Evolutionary conservation across 306 rosid genomes (phyloP).

Genomic region (Psophocarpus tetragonolobus): DNA sequence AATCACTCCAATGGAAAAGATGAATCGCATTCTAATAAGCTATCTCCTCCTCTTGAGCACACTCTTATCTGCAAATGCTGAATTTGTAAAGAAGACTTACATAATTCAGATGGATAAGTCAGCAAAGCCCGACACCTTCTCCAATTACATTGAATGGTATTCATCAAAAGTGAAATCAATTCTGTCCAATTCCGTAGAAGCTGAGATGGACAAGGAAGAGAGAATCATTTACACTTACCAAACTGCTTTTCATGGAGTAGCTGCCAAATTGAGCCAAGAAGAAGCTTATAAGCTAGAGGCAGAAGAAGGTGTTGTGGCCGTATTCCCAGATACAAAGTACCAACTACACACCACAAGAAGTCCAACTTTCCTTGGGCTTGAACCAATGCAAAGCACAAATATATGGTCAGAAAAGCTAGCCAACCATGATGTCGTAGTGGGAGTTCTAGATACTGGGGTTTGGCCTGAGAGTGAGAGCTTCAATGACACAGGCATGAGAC

Average conservation of each 20-base stretch:
- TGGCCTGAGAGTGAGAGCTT: slow-evolving; percentile 99
- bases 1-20: slow-evolving; percentile 39
- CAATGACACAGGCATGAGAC: slow-evolving; percentile 69
- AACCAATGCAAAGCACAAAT: slow-evolving; percentile 41
- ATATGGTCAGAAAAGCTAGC: slow-evolving; percentile 52
- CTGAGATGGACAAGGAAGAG: slow-evolving; percentile 36
- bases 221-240: slow-evolving; percentile 73
- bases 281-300: slow-evolving; percentile 58
- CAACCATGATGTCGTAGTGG: slow-evolving; percentile 79
- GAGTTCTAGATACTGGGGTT: slow-evolving; percentile 90
- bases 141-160: slow-evolving; percentile 72
- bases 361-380: slow-evolving; percentile 85
- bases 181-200: slow-evolving; percentile 34
- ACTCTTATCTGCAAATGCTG: slow-evolving; percentile 42
- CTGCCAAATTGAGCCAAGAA: slow-evolving; percentile 59
- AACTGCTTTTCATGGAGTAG: slow-evolving; percentile 77
- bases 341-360: slow-evolving; percentile 90
- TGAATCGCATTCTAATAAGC: slow-evolving; percentile 37
- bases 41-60: slow-evolving; percentile 40
- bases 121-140: slow-evolving; percentile 63
- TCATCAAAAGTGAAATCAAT: slow-evolving; percentile 62
- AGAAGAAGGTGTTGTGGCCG: slow-evolving; percentile 65
- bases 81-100: slow-evolving; percentile 50
- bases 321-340: slow-evolving; percentile 78
- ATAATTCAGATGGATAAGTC: slow-evolving; percentile 83